Conservation (phyloP, 257 asterid genomes). For the Lithospermum erythrorhizon region DNA sequence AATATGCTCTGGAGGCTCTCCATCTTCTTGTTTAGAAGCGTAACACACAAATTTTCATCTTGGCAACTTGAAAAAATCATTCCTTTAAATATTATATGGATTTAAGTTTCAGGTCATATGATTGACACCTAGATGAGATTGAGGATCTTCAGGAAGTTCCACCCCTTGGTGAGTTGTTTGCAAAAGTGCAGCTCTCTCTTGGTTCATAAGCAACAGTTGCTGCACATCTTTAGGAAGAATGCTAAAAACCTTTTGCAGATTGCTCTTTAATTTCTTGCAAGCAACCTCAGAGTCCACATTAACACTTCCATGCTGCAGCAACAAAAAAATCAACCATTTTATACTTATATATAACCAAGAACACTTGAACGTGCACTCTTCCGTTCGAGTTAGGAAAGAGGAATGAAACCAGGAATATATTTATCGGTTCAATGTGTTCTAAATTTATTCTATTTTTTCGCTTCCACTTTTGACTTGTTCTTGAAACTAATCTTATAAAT, state of each 20-base stretch:
- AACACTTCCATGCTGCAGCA: conserved; percentile 27
- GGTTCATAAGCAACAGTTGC: conserved; percentile 76
- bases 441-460: too few relatives aligned
- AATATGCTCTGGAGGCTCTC: not conserved
- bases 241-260: conserved; percentile 56
- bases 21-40: not conserved
- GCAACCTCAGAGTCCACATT: conserved; percentile 48
- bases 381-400: too few relatives aligned
- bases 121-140: not conserved
- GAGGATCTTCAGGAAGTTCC: conserved; percentile 17
- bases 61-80: not conserved
- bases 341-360: not conserved
- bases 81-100: not conserved
- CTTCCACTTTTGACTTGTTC: too few relatives aligned
- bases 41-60: not conserved
- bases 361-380: conserved; percentile 1
- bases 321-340: not conserved
- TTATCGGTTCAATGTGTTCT: too few relatives aligned
- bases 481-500: too few relatives aligned
- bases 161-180: conserved; percentile 20
- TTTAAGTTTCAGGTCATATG: conserved; percentile 10
- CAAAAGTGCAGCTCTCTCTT: conserved; percentile 59
- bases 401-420: too few relatives aligned
- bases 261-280: conserved; percentile 62
- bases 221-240: conserved; percentile 77